Percentiles rank a stretch among this genome's conserved stretches.
These are phyloP conservation scores for Ascochyta koolunga DNA, from an alignment of 2,329 filamentous ascomycete genomes.

Conservation along the genomic window DNA sequence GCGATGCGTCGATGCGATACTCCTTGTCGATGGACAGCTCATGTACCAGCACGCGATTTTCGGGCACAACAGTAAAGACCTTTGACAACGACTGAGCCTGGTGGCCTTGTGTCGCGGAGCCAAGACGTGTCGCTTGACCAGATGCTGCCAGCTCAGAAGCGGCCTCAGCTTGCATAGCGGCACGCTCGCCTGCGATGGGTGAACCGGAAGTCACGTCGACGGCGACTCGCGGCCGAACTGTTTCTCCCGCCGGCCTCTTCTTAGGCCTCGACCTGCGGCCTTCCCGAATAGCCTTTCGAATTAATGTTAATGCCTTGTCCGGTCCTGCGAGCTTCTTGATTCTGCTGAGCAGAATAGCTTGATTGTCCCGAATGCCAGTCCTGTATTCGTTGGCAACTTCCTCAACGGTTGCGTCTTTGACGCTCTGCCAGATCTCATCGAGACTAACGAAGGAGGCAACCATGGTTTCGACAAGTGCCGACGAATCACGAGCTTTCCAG, in stretches of 20 bases:
- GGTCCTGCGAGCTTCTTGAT: constrained; percentile 79
- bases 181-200: constrained; percentile 33
- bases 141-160: constrained; percentile 39
- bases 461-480: constrained; percentile 81
- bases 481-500: constrained; percentile 82
- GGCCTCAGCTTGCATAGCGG: constrained; percentile 46
- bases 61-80: constrained; percentile 67
- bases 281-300: constrained; percentile 75
- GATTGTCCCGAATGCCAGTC: constrained; percentile 80
- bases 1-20: constrained; percentile 69
- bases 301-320: constrained; percentile 72
- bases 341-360: constrained; percentile 76
- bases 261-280: constrained; percentile 68
- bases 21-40: constrained; percentile 81
- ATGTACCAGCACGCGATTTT: constrained; percentile 77
- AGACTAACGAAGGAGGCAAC: constrained; percentile 84
- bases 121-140: constrained; percentile 17
- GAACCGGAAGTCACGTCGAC: constrained; percentile 48
- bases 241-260: constrained; percentile 71
- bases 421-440: constrained; percentile 81
- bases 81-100: constrained; percentile 56
- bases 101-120: constrained; percentile 33
- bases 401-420: constrained; percentile 77
- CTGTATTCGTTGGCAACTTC: constrained; percentile 77
- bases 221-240: constrained; percentile 69